Evolutionary conservation across 1,139 yeast species (phyloP), one percentile per base, ranked within the genome.

Genomic region (Zygoascus meyerae): DNA sequence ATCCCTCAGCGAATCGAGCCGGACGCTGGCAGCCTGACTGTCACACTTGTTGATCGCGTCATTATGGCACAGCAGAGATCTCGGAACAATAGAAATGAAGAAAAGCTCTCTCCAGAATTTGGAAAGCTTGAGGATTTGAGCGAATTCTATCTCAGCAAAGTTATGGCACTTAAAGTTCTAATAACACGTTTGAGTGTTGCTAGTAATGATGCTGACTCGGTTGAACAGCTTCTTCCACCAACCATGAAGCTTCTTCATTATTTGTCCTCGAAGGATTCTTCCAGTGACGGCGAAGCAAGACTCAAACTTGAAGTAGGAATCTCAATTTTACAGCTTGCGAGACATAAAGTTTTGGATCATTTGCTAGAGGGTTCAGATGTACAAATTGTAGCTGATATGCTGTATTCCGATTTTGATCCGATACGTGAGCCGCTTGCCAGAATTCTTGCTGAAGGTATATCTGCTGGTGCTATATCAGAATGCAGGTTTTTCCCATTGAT

Each of bases 271-370:
- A 15, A 4, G 14, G 15, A 5, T n/a, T n/a, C n/a, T n/a, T n/a
- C n/a, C n/a, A 16, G n/a, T 10, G 29, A 31, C 12, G 42, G 42
- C 8, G n/a, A 26, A 11, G 31, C 35, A 7, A 33, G 21, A 16
- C 12, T 40, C 6, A 73, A 95, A 53, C 68, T 85, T 8, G 72
- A 70, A 26, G 92, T 95, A 1, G 95, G 95, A 0, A 59, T 76
- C 38, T 73, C 73, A 55, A 59, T 89, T 7, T 63, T 89, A 34
- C 82, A 84, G 56, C 62, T 89, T 29, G 86, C 90, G 1, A 76
- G 78, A 55, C 60, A 66, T 17, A 76, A 83, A 0, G 61, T 63
- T 5, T 80, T 76, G 54, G 79, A 78, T 54, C 70, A 71, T 10
- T 61, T 78, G 54, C 73, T 89, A 40, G 70, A 72, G 15, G 77